Conservation (phyloP, 129 eudicot genomes). For the Ambrosia artemisiifolia region DNA sequence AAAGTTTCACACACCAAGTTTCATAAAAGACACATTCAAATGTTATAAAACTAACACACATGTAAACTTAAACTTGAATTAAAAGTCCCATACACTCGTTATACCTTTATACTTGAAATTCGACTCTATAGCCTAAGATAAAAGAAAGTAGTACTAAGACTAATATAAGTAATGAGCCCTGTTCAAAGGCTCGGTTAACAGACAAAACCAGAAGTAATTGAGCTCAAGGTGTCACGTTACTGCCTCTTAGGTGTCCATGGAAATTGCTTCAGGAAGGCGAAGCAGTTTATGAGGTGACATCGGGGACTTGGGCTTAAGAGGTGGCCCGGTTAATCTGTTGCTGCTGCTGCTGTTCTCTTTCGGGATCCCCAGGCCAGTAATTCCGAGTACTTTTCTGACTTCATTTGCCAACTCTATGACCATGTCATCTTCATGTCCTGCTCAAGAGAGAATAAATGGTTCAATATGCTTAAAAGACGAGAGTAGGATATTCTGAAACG, state of each 20-base stretch:
- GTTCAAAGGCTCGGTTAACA: slow-evolving; percentile 19
- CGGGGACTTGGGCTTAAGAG: slow-evolving; percentile 43
- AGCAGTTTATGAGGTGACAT: slow-evolving; percentile 44
- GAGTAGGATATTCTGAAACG: too few relatives aligned
- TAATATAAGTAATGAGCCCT: slow-evolving; percentile 13
- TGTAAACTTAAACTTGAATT: slow-evolving; percentile 4
- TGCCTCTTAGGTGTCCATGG: slow-evolving; percentile 48
- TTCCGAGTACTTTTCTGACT: slow-evolving; percentile 74
- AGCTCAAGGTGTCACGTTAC: slow-evolving; percentile 12
- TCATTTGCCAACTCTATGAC: slow-evolving; percentile 91
- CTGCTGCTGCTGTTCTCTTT: slow-evolving; percentile 36
- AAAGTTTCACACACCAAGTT: neutral
- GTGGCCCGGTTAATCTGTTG: slow-evolving; percentile 44
- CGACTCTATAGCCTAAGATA: slow-evolving; percentile 18
- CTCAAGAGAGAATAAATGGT: neutral
- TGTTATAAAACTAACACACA: neutral
- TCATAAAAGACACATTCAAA: neutral
- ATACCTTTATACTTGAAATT: slow-evolving; percentile 23
- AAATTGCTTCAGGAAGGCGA: slow-evolving; percentile 59
- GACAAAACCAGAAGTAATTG: neutral
- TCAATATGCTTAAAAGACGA: neutral
- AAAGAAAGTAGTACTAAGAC: slow-evolving; percentile 18
- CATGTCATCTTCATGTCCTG: slow-evolving; percentile 92
- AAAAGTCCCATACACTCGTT: slow-evolving; percentile 5
- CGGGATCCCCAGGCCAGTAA: slow-evolving; percentile 26